phyloP scores from a whole-genome alignment of 192 early-diverging fungal species.

The Coemansia sp. region DNA sequence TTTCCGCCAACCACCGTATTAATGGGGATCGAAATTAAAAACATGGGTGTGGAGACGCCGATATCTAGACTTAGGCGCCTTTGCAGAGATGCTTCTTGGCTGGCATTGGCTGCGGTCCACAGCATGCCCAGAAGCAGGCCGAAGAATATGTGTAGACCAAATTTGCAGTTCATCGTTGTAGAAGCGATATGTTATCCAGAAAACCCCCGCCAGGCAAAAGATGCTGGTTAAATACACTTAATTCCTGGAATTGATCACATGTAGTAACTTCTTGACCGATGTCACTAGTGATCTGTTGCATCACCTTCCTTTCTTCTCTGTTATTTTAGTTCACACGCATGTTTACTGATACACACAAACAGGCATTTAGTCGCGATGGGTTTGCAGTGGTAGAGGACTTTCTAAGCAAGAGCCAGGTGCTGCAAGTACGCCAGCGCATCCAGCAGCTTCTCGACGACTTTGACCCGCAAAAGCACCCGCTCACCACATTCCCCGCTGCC shows the following conservation, averaged over 20 bases:
- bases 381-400: slow-evolving; percentile 28
- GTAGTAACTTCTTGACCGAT: too few relatives aligned
- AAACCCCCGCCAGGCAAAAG: too few relatives aligned
- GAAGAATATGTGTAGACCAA: too few relatives aligned
- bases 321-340: neutral
- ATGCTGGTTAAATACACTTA: too few relatives aligned
- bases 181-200: too few relatives aligned
- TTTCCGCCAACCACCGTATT: slow-evolving; percentile 12
- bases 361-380: slow-evolving; percentile 23
- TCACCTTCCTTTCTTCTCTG: neutral
- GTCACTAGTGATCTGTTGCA: neutral
- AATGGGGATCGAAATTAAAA: slow-evolving; percentile 33
- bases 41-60: slow-evolving; percentile 14
- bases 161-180: too few relatives aligned
- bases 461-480: slow-evolving; percentile 67
- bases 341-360: slow-evolving; percentile 8
- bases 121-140: too few relatives aligned
- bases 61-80: slow-evolving; percentile 20
- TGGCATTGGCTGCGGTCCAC: too few relatives aligned
- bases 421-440: slow-evolving; percentile 16
- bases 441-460: slow-evolving; percentile 60
- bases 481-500: slow-evolving; percentile 76
- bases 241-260: too few relatives aligned
- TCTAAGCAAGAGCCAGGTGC: slow-evolving; percentile 13
- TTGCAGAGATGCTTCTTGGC: neutral